Percentiles rank a stretch among this genome's conserved stretches.
These are phyloP conservation scores for Colletotrichum phormii DNA, from an alignment of 2,329 filamentous ascomycete species.

Conservation along the genomic window DNA sequence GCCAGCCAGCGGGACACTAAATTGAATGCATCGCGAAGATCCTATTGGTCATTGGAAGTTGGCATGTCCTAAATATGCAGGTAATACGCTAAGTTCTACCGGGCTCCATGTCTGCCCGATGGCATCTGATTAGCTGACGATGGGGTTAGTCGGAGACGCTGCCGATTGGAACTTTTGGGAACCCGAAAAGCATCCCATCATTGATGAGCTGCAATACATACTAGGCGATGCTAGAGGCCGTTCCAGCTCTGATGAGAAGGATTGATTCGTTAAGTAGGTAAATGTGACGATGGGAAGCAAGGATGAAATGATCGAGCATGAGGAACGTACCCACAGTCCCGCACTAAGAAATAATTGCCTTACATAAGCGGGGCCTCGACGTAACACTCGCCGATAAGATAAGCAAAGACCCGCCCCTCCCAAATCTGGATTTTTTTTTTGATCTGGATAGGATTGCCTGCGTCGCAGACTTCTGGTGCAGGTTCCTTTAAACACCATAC, in stretches of 20 bases:
- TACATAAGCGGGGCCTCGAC: not conserved
- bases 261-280: no score
- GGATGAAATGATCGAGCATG: no score
- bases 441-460: conserved; percentile 10
- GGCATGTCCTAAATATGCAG: not conserved
- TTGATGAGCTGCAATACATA: no score
- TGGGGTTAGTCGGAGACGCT: not conserved
- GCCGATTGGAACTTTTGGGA: no score
- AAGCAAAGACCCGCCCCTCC: conserved; percentile 33
- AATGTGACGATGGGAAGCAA: not conserved
- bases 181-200: no score
- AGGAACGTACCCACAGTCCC: not conserved
- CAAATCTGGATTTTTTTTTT: conserved; percentile 29
- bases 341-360: no score
- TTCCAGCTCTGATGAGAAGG: no score
- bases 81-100: not conserved
- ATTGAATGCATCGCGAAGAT: not conserved
- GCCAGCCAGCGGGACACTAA: not conserved
- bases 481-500: not conserved
- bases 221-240: no score
- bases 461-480: not conserved
- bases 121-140: not conserved
- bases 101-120: no score
- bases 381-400: conserved; percentile 19
- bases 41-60: not conserved